phyloP scores from a whole-genome alignment of 225 moss, liverwort and hornwort species.

The Asterella californica region DNA sequence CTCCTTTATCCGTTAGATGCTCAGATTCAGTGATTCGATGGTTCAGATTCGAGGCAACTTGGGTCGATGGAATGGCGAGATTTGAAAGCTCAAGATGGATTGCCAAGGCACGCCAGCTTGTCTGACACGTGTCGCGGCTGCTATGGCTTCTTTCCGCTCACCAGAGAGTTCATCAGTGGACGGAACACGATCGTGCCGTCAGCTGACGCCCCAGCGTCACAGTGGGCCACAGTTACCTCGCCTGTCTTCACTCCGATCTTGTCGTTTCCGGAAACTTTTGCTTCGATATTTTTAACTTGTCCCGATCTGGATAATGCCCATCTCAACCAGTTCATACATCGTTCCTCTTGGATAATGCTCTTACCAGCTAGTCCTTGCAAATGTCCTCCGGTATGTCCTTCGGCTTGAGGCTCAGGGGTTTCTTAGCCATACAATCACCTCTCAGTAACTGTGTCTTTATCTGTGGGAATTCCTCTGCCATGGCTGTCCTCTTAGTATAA shows the following conservation, averaged over 20 bases:
- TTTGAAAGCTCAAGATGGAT: constrained; percentile 4
- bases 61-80: not conserved
- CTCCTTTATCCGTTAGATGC: constrained; percentile 1
- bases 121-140: not conserved
- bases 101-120: constrained; percentile 5
- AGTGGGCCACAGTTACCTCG: not conserved
- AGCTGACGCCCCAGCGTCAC: not conserved
- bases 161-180: not conserved
- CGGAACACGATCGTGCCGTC: constrained; percentile 12
- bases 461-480: constrained; percentile 1
- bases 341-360: not conserved
- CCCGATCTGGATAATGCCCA: not conserved
- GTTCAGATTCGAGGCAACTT: not conserved
- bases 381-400: not conserved
- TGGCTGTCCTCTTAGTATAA: not conserved
- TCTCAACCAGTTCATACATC: not conserved
- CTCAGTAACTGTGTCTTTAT: not conserved
- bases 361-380: not conserved
- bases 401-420: not conserved
- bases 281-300: constrained; percentile 6
- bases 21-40: not conserved
- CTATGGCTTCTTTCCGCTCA: not conserved
- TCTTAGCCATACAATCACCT: constrained; percentile 2
- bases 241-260: not conserved
- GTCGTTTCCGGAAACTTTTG: not conserved